Percentiles rank a stretch among this genome's conserved stretches.
Conservation (phyloP, 768 basidiomycete genomes). For the Boletus eberwhitei region DNA sequence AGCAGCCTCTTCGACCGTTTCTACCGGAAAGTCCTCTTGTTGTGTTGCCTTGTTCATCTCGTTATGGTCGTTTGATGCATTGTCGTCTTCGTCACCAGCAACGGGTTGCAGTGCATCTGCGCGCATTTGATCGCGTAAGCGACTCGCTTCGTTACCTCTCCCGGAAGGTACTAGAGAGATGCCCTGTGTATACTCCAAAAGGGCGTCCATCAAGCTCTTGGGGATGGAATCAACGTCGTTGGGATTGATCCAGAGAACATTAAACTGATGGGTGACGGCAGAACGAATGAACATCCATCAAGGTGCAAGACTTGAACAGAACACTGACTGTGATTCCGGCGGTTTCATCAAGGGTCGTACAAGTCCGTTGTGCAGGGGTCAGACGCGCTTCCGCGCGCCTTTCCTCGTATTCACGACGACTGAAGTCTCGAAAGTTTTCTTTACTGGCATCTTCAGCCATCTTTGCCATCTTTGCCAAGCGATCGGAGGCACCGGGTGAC, state of each 20-base stretch:
- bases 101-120: slow-evolving; percentile 63
- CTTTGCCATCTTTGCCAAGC: slow-evolving; percentile 70
- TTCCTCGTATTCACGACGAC: slow-evolving; percentile 72
- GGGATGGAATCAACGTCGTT: slow-evolving; percentile 64
- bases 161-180: slow-evolving; percentile 6
- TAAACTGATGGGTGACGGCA: slow-evolving; percentile 52
- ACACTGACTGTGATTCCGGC: slow-evolving; percentile 50
- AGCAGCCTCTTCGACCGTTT: slow-evolving; percentile 61
- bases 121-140: slow-evolving; percentile 72
- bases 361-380: slow-evolving; percentile 70
- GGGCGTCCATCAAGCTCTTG: slow-evolving; percentile 54
- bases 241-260: slow-evolving; percentile 77
- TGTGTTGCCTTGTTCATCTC: slow-evolving; percentile 18
- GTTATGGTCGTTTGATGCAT: slow-evolving; percentile 21
- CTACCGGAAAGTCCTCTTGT: slow-evolving; percentile 43
- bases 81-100: slow-evolving; percentile 34
- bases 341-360: slow-evolving; percentile 70
- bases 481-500: slow-evolving; percentile 61
- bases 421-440: slow-evolving; percentile 64
- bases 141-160: slow-evolving; percentile 33
- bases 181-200: slow-evolving; percentile 40
- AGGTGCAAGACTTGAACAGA: neutral
- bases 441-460: slow-evolving; percentile 51
- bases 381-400: slow-evolving; percentile 70
- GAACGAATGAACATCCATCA: slow-evolving; percentile 7